Base-by-base conservation (phyloP, 768 basidiomycete species). In the Gautieria morchelliformis region DNA sequence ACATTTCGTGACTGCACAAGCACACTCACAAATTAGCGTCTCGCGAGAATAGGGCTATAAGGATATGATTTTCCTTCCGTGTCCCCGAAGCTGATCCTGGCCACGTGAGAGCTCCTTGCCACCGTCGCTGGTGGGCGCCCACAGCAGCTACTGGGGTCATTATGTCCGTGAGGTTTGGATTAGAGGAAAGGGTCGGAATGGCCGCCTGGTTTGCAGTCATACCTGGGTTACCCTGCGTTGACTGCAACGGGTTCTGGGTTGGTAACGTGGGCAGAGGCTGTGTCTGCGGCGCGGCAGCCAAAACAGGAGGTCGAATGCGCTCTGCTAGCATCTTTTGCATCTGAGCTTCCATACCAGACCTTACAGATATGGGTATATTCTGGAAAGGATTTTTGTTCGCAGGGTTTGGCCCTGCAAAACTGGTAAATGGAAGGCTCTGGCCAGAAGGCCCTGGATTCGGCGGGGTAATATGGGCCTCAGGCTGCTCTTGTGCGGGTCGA, bases 311-410 rank as follows among this genome's bases (percentile, higher is more conserved):
- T 15, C 68, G 63, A 27, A 70, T 70, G 56, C 72, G 74, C 64
- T 76, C 76, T 50, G 82, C 80, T 5, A 72, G 62, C 61, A 76
- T 58, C 61, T 78, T 80, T 57, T 76, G 75, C 71, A 79, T 74
- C 60, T 79, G 82, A 30, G 69, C 62, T 4, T 64, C 69, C 12
- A 73, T 58, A 24, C 56, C 60, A 32, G 47, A 58, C 20, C 53
- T 12, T 2, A 52, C 51, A 62, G 63, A 41, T 61, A 61, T 50
- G 45, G 37, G 44, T 50, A 52, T 58, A 59, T 59, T 60, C 56
- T 48, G 55, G 20, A 62, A 58, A 44, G 40, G 44, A 46, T 52
- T 22, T 48, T 52, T 52, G 14, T 44, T 44, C 48, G 20, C 48
- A 15, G 24, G 11, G 27, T 30, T 49, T n/a, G 9, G 44, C 40